Evolutionary conservation across 2,329 filamentous ascomycete genomes (phyloP), one percentile per base, ranked within the genome.

Genomic region (Xylariaceae sp.): DNA sequence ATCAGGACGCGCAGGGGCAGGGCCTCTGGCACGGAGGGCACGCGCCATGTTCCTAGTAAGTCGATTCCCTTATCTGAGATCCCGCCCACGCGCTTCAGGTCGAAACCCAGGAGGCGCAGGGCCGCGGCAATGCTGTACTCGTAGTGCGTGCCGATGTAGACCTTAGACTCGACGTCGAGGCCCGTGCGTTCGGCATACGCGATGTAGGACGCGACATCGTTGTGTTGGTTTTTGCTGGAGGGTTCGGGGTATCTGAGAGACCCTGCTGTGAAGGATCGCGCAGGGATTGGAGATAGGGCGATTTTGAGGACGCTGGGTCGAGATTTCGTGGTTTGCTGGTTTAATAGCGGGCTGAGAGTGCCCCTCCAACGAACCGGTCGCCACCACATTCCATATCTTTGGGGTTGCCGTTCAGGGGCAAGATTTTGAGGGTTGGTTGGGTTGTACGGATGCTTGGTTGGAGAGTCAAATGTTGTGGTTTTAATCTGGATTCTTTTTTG

Each of bases 81-180:
- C 42, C 87, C 83, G 34, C 89, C 90, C 1, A 88, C 80, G 37
- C 89, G 83, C 34, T 88, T 83, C 51, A 92, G 78, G 18, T 76
- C 73, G 75, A 93, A 89, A 56, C 86, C 85, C 55, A 88, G 81
- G 1, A 75, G 73, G 2, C 79, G 68, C 0, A 93, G 79, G 0
- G 82, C 74, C 3, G 73, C 70, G 4, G 82, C 80, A 2, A 85
- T 82, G 0, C 78, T 84, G 75, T 93, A 93, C 73, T 94, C 90
- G 75, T 89, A 93, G 71, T 82, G 83, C 0, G 89, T 93, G 64
- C 90, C 90, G 48, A 86, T 77, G 70, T 86, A 92, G 50, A 85
- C 79, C 0, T 83, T 85, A 13, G 82, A 84, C 3, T 72, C 74
- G 0, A 76, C 72, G 63, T 83, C 78, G 18, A 91, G 77, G 0